A percentile compares a stretch with the other conserved stretches of the same genome.
phyloP scores from a whole-genome alignment of 352 stramenopile species.

The Globisporangium solare region DNA sequence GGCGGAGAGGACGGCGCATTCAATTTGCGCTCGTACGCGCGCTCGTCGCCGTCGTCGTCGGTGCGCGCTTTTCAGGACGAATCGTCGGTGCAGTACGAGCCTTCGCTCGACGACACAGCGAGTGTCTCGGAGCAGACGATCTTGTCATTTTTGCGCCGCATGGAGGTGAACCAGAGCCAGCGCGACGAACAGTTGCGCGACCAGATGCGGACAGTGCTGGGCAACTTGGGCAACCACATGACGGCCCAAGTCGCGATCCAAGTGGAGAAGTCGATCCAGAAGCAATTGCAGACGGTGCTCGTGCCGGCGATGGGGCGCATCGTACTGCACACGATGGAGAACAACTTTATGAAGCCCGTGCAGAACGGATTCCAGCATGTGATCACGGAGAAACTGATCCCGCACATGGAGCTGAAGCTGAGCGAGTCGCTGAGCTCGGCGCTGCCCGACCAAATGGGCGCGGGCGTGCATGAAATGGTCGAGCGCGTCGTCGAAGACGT shows the following conservation, averaged over 20 bases:
- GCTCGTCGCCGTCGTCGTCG: slow-evolving; percentile 76
- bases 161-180: slow-evolving; percentile 64
- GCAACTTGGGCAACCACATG: slow-evolving; percentile 51
- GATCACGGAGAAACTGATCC: slow-evolving; percentile 66
- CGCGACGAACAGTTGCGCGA: slow-evolving; percentile 71
- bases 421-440: slow-evolving; percentile 50
- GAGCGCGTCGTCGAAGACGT: slow-evolving; percentile 76
- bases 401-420: slow-evolving; percentile 70
- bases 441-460: slow-evolving; percentile 56
- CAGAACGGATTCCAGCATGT: slow-evolving; percentile 75
- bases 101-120: slow-evolving; percentile 61
- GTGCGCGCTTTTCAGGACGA: slow-evolving; percentile 78
- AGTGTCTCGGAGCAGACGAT: slow-evolving; percentile 58
- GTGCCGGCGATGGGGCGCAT: slow-evolving; percentile 84
- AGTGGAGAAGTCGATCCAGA: slow-evolving; percentile 80
- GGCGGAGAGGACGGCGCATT: slow-evolving; percentile 48
- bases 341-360: slow-evolving; percentile 86
- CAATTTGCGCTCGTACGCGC: slow-evolving; percentile 58
- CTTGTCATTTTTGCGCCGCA: slow-evolving; percentile 54
- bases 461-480: slow-evolving; percentile 66
- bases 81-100: slow-evolving; percentile 58
- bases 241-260: slow-evolving; percentile 55
- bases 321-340: slow-evolving; percentile 85
- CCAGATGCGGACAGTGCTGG: slow-evolving; percentile 58
- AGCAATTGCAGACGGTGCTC: slow-evolving; percentile 76